Base-by-base conservation (phyloP, 495 filamentous ascomycete genomes). In the Annulohypoxylon nitens region DNA sequence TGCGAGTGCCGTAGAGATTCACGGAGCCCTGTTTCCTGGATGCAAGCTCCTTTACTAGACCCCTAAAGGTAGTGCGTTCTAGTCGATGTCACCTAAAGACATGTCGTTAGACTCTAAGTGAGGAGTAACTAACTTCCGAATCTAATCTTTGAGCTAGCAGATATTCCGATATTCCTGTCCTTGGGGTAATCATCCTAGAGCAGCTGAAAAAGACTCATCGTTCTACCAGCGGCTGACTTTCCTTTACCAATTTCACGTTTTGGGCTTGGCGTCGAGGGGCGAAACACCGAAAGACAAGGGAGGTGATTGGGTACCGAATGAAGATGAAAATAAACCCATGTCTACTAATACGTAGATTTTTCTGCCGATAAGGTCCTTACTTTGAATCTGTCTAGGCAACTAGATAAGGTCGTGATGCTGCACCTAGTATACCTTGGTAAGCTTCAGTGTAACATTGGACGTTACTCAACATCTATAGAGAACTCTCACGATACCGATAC, bases 171-270 rank as follows among this genome's bases (percentile, higher is more conserved):
- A 30, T 30, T 30, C 30, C 37, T 7, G 8, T 39, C 6, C 16
- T 5, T 20, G n/a, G 18, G 0, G 18, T 47, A 47, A 47, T 47
- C 16, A 47, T n/a, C 43, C 43, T 47, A 55, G 43, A 36, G 30
- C 11, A 51, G 51, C 12, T 26, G 23, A 34, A 34, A 55, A 55
- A n/a, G 9, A 34, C 16, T n/a, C 12, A 26, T 69, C 23, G 11
- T 41, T 51, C 33, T 53, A 33, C 47, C n/a, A 68, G 70, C 64
- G 59, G 70, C 70, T 68, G 64, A 73, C 33, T 10, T 33, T 30
- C 58, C 4, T 16, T 7, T 43, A 20, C 59, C 14, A 53, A 54
- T 64, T 30, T 34, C 33, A 33, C 12, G 18, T 14, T 14, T 48
- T 71, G 36, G 26, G 37, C 70, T 72, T 72, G 64, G 64, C 70